Percentiles rank a stretch among this genome's conserved stretches.
These are phyloP conservation scores for Spirogloea muscicola DNA, from an alignment of 139 green algal genomes.

Conservation along the genomic window DNA sequence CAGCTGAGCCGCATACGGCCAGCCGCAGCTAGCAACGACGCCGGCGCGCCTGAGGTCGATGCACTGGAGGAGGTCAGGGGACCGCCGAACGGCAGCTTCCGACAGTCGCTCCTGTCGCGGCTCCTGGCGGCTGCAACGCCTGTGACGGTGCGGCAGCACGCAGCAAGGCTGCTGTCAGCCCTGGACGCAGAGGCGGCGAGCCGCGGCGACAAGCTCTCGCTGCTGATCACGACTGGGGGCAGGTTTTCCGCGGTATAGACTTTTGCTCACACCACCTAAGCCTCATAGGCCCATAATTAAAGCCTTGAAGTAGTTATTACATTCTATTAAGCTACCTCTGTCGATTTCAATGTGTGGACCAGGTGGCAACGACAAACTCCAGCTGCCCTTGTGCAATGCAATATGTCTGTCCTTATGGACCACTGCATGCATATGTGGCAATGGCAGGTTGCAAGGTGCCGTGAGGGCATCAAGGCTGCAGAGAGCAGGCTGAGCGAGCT, in stretches of 20 bases:
- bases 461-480: constrained; percentile 25
- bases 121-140: constrained; percentile 18
- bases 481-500: constrained; percentile 51
- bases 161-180: constrained; percentile 40
- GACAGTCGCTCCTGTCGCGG: constrained; percentile 11
- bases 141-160: constrained; percentile 36
- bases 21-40: no score
- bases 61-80: background rate
- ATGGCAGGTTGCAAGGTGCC: constrained; percentile 38
- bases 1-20: background rate
- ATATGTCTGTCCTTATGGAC: background rate
- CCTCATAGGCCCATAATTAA: no score
- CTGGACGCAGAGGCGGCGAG: constrained; percentile 55
- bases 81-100: background rate
- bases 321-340: no score
- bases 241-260: no score
- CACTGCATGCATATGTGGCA: background rate
- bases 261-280: no score
- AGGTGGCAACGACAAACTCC: background rate
- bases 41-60: no score
- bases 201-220: constrained; percentile 45
- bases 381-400: background rate
- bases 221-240: no score
- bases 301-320: no score
- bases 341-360: no score